Base-by-base conservation (phyloP, 2,329 filamentous ascomycete genomes). In the Aspergillus viridinutans region DNA sequence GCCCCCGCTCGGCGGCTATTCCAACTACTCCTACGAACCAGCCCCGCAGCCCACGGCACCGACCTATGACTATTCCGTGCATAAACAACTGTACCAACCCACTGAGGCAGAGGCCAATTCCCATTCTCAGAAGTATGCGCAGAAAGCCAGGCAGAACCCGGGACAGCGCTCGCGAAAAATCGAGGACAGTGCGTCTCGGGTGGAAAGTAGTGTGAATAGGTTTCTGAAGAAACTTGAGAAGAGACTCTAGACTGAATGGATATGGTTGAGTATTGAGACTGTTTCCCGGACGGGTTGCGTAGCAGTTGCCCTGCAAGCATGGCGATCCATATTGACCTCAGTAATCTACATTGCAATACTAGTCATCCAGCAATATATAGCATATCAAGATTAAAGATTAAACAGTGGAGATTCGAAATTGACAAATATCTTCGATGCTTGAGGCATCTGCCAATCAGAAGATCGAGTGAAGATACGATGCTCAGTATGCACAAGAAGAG, bases 181-280 rank as follows among this genome's bases (percentile, higher is more conserved):
- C 9, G 75, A 77, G 51, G 69, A 76, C 26, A 68, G 66, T 40
- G 70, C 72, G 12, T 67, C 69, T 17, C 71, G 69, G 50, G 61
- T 78, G 52, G 77, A 79, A 58, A 75, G 72, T 59, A 69, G 73
- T 4, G 72, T 78, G 21, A 78, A 78, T 57, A 69, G 72, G 28
- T 76, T 78, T 49, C 68, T 79, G 53, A 79, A 76, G 69, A 77
- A 72, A 61, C 62, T 79, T 51, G 77, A 79, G 63, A 79, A 77
- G 66, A 73, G 59, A 55, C 54, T 74, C 40, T 73, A 50, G 54
- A 23, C 9, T 14, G 29, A 14, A 38, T 17, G 14, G 29, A 17
- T 38, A 7, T 38, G 32, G 32, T 38, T n/a, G 14, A 38, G 32
- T 17, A 17, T 38, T 38, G 32, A 17, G 32, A 17, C 2, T n/a